Evolutionary conservation across 495 filamentous ascomycete genomes (phyloP).

Genomic region (Letharia columbiana): DNA sequence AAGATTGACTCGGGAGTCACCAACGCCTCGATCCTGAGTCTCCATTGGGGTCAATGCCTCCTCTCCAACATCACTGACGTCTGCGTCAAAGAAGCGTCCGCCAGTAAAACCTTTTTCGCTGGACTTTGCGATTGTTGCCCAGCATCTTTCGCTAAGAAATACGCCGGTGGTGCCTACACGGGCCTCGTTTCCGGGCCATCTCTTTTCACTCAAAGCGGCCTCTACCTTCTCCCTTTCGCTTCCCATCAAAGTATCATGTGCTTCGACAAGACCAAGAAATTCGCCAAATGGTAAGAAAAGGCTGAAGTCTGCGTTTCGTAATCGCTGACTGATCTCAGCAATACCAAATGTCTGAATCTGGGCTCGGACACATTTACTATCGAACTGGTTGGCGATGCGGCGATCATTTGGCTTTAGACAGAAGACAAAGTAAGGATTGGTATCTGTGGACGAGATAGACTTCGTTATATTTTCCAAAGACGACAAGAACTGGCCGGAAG

Average conservation of each 20-base stretch:
- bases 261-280: constrained; percentile 81
- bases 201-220: constrained; percentile 74
- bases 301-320: constrained; percentile 89
- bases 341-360: constrained; percentile 95
- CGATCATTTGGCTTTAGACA: constrained; percentile 96
- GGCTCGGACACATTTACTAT: constrained; percentile 92
- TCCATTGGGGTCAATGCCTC: constrained; percentile 40
- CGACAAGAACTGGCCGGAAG: constrained; percentile 83
- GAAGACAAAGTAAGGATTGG: constrained; percentile 93
- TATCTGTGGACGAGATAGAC: constrained; percentile 66
- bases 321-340: constrained; percentile 87
- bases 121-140: constrained; percentile 77
- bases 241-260: constrained; percentile 73
- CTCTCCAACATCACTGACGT: constrained; percentile 42
- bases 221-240: constrained; percentile 91
- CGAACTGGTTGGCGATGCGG: constrained; percentile 95
- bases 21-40: constrained; percentile 43
- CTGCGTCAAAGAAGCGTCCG: constrained; percentile 32
- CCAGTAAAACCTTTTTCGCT: constrained; percentile 47
- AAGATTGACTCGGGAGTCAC: constrained; percentile 62
- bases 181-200: constrained; percentile 89
- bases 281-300: constrained; percentile 93
- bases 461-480: constrained; percentile 83
- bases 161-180: constrained; percentile 85
- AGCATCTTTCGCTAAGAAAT: constrained; percentile 91